Evolutionary conservation across 2,329 filamentous ascomycete genomes (phyloP), one percentile per base, ranked within the genome.

Genomic region (Apiospora koreana): DNA sequence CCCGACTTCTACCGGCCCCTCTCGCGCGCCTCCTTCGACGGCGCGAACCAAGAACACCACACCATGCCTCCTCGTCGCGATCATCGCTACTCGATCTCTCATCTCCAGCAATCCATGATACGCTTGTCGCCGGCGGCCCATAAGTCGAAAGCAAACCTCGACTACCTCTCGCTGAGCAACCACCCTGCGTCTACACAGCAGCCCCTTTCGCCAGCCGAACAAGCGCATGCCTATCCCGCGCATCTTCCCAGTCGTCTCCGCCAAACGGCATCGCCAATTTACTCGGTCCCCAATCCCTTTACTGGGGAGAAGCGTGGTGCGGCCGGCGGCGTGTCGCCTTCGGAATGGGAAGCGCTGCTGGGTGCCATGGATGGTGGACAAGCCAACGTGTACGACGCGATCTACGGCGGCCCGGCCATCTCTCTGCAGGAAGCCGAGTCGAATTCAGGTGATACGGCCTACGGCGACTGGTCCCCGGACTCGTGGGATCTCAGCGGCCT

Each of bases 301-400:
- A 50, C 74, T 80, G 21, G 79, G 80, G 48, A 80, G 81, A 65
- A 84, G 25, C 74, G 81, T 48, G 73, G 72, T 38, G 73, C 84
- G 69, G 73, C 74, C 76, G 73, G 79, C 3, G 82, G 81, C 21
- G 86, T 91, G 16, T 90, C 90, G 0, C 83, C 90, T 10, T 85
- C 89, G 0, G 93, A 96, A 75, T 97, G 94, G 94, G 94, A 97
- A 79, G 89, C 91, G 1, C 86, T 97, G 0, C 86, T 97, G 1
- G 91, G 92, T 4, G 92, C 91, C 28, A 90, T 97, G 79, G 94
- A 97, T 75, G 91, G 91, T 45, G 93, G 93, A 0, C 88, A 92
- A 73, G 89, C 91, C 69, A 97, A 95, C 77, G 92, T 97, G n/a
- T 96, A 94, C 80, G 92, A 94, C 77, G 91, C 91, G 50, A 94